Conservation (phyloP, 345 rosid genomes). For the Clarkia xantiana region DNA sequence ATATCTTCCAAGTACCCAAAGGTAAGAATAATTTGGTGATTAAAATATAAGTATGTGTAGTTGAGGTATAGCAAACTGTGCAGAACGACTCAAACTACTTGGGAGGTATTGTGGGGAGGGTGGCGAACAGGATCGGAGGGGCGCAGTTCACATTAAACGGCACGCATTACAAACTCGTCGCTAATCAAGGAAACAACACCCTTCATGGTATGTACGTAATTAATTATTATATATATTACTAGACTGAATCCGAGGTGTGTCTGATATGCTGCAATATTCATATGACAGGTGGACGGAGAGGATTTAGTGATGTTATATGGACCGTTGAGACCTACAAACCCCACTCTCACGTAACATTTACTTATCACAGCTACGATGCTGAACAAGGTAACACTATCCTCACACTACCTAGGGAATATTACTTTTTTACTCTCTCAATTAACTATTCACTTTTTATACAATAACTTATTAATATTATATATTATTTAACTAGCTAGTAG, state of each 20-base stretch:
- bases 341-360: slow-evolving; percentile 32
- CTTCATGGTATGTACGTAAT: slow-evolving; percentile 43
- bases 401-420: too few species aligned
- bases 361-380: slow-evolving; percentile 46
- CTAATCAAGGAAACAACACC: slow-evolving; percentile 62
- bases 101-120: slow-evolving; percentile 74
- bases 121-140: slow-evolving; percentile 61
- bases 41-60: too few species aligned
- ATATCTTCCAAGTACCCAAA: too few species aligned
- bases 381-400: slow-evolving; percentile 42
- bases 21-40: too few species aligned
- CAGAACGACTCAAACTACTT: slow-evolving; percentile 61
- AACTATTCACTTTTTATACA: too few species aligned
- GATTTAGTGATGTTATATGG: slow-evolving; percentile 58
- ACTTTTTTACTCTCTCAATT: too few species aligned
- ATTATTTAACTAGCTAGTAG: too few species aligned
- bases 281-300: slow-evolving; percentile 46
- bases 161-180: slow-evolving; percentile 22
- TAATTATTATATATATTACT: too few species aligned
- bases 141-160: slow-evolving; percentile 51
- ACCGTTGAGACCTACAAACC: slow-evolving; percentile 19
- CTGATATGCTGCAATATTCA: neutral
- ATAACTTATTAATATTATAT: too few species aligned
- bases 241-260: too few species aligned
- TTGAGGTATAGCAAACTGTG: too few species aligned